Base-by-base conservation (phyloP, 78 protist species). In the Cavenderia fasciculata region DNA sequence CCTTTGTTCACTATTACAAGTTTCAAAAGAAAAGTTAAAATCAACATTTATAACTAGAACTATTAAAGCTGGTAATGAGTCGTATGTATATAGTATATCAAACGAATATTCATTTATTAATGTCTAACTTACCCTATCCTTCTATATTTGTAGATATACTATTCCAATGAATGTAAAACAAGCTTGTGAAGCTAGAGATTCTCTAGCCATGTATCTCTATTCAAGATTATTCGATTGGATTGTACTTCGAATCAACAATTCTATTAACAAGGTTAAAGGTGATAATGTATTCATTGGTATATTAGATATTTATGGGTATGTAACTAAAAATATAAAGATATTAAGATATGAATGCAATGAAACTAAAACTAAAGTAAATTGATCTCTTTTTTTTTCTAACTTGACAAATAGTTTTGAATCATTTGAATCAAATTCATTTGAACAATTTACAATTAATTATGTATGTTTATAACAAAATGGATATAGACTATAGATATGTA, bases 261-360 rank as follows among this genome's bases (percentile, higher is more conserved):
- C 85, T 0, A 72, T 52, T 69, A 21, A 29, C 23, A 65, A 49
- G 19, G 51, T 44, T 29, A 74, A 73, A 33, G 51, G 68, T 21
- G 66, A 63, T 21, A 52, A 74, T 52, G 12, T 74, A 72, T 92
- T 40, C 69, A 93, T 97, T 29, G 99, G 99, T 41, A 62, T 97
- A 8, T 87, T 98, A 40, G 99, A 98, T 74, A 98, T 98, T 27
- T 98, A 96, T 85, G 99, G 99, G 49, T 98, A 97, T 59, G 99
- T 34, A 8, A 51, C 31, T 43, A 38, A 40, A 52, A 52, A 3
- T 4, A 52, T 8, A 8, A 19, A 21, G 8, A 5, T 63, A 40
- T 40, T 47, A 47, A 47, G 2, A 69, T 47, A n/a, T n/a, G n/a
- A n/a, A n/a, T n/a, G n/a, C n/a, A n/a, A n/a, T n/a, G n/a, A n/a